phyloP scores from a whole-genome alignment of 2,329 filamentous ascomycete genomes.

The Botrytis sinoallii region DNA sequence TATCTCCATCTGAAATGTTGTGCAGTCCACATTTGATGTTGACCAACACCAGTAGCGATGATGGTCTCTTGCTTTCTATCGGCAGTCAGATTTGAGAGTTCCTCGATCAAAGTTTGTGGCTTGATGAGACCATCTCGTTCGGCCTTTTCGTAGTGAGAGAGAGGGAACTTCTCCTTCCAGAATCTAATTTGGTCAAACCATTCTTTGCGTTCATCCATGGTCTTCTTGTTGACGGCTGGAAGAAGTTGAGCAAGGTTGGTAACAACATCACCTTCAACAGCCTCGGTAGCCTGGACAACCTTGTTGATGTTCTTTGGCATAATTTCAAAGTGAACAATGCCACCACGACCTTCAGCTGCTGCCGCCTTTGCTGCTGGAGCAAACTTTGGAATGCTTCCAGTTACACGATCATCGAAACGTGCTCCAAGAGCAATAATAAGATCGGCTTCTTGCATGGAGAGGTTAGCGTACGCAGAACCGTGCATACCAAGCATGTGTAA shows the following conservation, averaged over 20 bases:
- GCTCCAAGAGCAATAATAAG: constrained; percentile 91
- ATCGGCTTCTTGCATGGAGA: constrained; percentile 96
- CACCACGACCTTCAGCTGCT: constrained; percentile 79
- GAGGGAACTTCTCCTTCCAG: constrained; percentile 92
- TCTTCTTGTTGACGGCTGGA: constrained; percentile 63
- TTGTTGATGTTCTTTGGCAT: constrained; percentile 99
- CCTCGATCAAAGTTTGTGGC: constrained; percentile 88
- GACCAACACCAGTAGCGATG: constrained; percentile 91
- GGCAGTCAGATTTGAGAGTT: constrained; percentile 79
- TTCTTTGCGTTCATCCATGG: constrained; percentile 65
- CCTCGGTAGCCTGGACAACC: constrained; percentile 93
- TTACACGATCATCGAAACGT: constrained; percentile 96
- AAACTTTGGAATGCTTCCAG: constrained; percentile 76
- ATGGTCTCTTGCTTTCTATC: constrained; percentile 79
- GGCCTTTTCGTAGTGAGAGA: constrained; percentile 75
- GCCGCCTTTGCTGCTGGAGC: constrained; percentile 84
- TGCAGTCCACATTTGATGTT: constrained; percentile 98
- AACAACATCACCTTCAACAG: constrained; percentile 88
- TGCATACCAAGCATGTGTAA: constrained; percentile 99
- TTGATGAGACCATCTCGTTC: constrained; percentile 79
- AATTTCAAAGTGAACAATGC: constrained; percentile 96
- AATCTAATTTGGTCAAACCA: constrained; percentile 88
- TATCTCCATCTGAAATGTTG: constrained; percentile 95
- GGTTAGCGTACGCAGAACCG: constrained; percentile 93
- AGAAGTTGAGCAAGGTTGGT: constrained; percentile 73